Percentiles rank a stretch among this genome's conserved stretches.
Conservation (phyloP, 352 stramenopile species). For the Pythium rishiriense region DNA sequence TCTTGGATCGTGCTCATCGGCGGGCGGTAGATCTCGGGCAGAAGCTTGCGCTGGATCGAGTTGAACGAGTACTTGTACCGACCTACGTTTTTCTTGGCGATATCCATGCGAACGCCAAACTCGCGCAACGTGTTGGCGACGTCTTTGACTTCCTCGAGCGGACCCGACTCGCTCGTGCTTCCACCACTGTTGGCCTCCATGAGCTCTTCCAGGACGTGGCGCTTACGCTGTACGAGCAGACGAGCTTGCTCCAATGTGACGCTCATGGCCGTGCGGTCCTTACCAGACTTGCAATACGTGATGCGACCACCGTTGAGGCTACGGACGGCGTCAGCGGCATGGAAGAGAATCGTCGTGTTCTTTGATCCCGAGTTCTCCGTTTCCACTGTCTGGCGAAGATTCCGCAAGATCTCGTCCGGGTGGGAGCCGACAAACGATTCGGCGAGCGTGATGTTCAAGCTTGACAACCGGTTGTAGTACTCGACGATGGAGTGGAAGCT, state of each 20-base stretch:
- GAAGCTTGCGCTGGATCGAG: constrained; percentile 93
- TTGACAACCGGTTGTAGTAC: constrained; percentile 73
- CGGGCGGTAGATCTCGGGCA: constrained; percentile 92
- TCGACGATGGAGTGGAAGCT: constrained; percentile 70
- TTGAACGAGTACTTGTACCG: constrained; percentile 98
- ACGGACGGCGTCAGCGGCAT: constrained; percentile 84
- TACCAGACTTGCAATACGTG: constrained; percentile 98
- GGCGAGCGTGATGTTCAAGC: constrained; percentile 38
- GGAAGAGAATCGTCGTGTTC: constrained; percentile 86
- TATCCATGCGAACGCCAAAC: constrained; percentile 93
- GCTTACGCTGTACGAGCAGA: constrained; percentile 80
- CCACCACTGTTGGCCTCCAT: constrained; percentile 42
- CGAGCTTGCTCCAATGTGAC: constrained; percentile 95
- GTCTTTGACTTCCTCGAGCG: constrained; percentile 76
- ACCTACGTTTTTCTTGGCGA: constrained; percentile 97
- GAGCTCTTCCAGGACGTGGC: constrained; percentile 74
- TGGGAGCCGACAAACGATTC: constrained; percentile 59
- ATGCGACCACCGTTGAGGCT: constrained; percentile 91
- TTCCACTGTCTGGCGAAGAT: constrained; percentile 64
- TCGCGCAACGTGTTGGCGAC: constrained; percentile 88
- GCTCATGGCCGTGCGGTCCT: constrained; percentile 97
- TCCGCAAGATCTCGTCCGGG: constrained; percentile 67
- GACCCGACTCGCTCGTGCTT: constrained; percentile 42
- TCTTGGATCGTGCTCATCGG: constrained; percentile 90
- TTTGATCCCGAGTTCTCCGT: constrained; percentile 79